phyloP scores from a whole-genome alignment of 1,139 yeast species.

The Debaryomyces subglobosus region DNA sequence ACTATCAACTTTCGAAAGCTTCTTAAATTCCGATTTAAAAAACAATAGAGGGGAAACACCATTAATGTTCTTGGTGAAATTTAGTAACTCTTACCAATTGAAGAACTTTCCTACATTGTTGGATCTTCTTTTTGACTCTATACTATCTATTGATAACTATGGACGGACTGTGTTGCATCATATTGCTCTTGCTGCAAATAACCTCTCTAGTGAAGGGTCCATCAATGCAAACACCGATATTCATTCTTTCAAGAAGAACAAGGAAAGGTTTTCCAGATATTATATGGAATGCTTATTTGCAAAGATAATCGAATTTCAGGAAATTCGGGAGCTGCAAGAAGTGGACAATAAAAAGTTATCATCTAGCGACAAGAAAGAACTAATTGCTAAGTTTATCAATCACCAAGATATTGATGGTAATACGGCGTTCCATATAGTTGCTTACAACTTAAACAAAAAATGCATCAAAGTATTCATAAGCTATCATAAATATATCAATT shows the following conservation, averaged over 20 bases:
- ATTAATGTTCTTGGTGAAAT: constrained; percentile 82
- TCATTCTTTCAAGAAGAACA: constrained; percentile 41
- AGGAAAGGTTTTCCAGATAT: constrained; percentile 76
- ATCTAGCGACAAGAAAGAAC: constrained; percentile 21
- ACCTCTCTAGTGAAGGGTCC: constrained; percentile 13
- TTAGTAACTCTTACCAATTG: constrained; percentile 81
- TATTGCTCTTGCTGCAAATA: constrained; percentile 51
- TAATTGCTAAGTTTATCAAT: constrained; percentile 70
- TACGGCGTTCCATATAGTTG: constrained; percentile 84
- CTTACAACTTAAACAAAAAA: constrained; percentile 72
- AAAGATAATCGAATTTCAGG: constrained; percentile 44
- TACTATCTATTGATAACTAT: constrained; percentile 68
- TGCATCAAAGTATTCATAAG: constrained; percentile 73
- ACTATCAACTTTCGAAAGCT: constrained; percentile 45
- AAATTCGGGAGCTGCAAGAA: constrained; percentile 22
- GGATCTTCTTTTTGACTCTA: constrained; percentile 75
- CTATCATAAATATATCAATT: constrained; percentile 72
- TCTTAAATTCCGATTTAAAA: constrained; percentile 63
- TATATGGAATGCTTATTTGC: constrained; percentile 79
- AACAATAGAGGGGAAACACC: constrained; percentile 86
- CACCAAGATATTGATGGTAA: constrained; percentile 84
- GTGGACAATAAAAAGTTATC: constrained; percentile 16
- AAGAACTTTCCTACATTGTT: constrained; percentile 73
- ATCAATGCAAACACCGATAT: constrained; percentile 18
- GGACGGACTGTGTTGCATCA: constrained; percentile 83